Evolutionary conservation across 2,329 filamentous ascomycete genomes (phyloP), one percentile per base, ranked within the genome.

Genomic region (Cercospora sojina): DNA sequence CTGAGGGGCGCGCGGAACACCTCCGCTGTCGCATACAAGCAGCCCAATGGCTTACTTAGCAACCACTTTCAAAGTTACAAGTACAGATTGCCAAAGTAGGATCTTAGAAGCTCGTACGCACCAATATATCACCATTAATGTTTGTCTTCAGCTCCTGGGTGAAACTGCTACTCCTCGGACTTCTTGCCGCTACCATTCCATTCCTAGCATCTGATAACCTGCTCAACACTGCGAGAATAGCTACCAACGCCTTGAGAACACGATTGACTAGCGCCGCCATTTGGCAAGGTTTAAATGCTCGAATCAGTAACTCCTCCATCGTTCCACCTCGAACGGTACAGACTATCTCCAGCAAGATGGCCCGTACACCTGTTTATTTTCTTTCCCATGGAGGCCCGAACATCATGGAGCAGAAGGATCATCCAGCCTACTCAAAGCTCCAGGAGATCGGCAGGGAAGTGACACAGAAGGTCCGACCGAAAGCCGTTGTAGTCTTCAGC

Each of bases 401-500:
- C 70, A 83, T 91, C 38, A 89, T 91, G 82, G 90, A 89, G 73
- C 83, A 91, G n/a, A 85, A 81, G 3, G 76, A 86, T 0, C 90
- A 93, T 74, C 88, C 89, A 1, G 90, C 87, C 9, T 91, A 90
- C 72, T 75, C 81, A 3, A 81, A 89, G 63, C 84, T 93, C 4
- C 84, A 88, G 71, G 76, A 82, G 25, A 88, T 92, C 61, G 90
- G 90, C 49, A 82, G 77, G 7, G 90, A 92, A 73, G 91, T 93
- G 74, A 91, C 89, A 0, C 81, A 85, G 29, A 85, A 87, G 68
- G 86, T 92, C 51, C 89, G 88, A 72, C 90, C 90, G 1, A 88
- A 86, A 68, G 91, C 90, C 1, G 84, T 93, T 16, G 87, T 93
- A 0, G 88, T 92, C 27, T 89, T 93, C 75, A 92, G 90, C 0